A percentile compares a stretch with the other conserved stretches of the same genome.
Conservation (phyloP, 73 alveolate genomes). For the Effrenium voratum region DNA sequence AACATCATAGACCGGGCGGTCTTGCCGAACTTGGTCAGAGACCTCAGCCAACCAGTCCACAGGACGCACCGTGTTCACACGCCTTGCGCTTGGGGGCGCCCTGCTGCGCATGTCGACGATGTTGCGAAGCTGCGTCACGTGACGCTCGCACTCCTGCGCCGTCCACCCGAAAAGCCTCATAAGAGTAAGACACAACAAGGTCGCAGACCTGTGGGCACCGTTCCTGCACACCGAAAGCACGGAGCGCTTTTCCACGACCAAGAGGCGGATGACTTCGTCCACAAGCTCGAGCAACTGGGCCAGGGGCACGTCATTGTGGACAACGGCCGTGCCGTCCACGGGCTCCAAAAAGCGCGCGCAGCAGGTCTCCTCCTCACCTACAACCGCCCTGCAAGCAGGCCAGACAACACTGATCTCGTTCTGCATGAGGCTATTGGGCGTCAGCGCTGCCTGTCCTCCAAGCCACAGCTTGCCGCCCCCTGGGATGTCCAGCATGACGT, state of each 20-base stretch:
- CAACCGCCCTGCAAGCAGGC: slow-evolving; percentile 16
- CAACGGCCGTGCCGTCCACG: slow-evolving; percentile 28
- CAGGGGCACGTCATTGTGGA: background rate
- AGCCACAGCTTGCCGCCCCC: background rate
- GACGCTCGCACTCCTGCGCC: background rate
- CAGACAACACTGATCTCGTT: background rate
- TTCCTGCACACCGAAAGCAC: slow-evolving; percentile 15
- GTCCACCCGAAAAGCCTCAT: slow-evolving; percentile 38
- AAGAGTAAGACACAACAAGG: background rate
- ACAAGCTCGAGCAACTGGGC: background rate
- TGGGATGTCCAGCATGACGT: background rate
- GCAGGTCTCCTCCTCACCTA: background rate
- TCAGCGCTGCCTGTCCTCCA: background rate
- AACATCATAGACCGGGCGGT: too few relatives aligned
- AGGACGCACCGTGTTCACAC: background rate
- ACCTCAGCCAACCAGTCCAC: background rate
- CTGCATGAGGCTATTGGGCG: background rate
- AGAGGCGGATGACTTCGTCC: background rate
- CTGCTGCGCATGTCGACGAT: slow-evolving; percentile 12
- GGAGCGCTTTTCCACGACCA: background rate
- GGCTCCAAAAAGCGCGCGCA: background rate
- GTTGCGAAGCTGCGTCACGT: background rate
- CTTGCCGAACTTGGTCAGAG: background rate
- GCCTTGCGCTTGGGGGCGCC: background rate
- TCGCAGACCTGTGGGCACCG: slow-evolving; percentile 28